Conservation (phyloP, 202 grass and related monocot genomes). For the Dendrocalamus latiflorus region DNA sequence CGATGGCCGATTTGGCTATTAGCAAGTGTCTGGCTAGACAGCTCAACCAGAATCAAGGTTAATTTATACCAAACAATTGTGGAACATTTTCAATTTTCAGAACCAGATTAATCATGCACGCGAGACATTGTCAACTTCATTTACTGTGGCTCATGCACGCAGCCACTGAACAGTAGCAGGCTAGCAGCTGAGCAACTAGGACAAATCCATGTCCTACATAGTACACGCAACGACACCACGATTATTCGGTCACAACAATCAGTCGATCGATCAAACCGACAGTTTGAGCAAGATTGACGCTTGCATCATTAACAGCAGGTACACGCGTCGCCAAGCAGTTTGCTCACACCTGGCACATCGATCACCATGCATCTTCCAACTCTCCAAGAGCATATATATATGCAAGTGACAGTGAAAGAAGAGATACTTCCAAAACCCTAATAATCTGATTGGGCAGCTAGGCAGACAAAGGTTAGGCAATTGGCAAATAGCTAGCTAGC, state of each 20-base stretch:
- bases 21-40: neutral
- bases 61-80: neutral
- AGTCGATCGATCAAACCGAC: neutral
- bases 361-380: neutral
- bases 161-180: neutral
- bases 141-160: no score
- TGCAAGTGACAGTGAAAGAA: neutral
- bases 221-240: no score
- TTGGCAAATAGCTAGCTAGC: neutral
- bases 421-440: slow-evolving; percentile 22
- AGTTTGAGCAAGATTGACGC: neutral
- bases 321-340: neutral
- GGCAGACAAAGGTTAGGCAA: slow-evolving; percentile 38
- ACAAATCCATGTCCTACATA: neutral
- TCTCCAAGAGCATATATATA: neutral
- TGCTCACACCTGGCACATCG: neutral
- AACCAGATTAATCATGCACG: neutral
- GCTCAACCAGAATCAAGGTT: neutral
- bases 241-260: no score
- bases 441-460: neutral
- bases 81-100: neutral
- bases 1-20: no score
- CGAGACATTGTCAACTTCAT: no score
- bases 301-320: neutral
- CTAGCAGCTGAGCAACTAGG: neutral